Evolutionary conservation across 495 filamentous ascomycete genomes (phyloP), one percentile per base, ranked within the genome.

Genomic region (Lasiosphaeria ovina): DNA sequence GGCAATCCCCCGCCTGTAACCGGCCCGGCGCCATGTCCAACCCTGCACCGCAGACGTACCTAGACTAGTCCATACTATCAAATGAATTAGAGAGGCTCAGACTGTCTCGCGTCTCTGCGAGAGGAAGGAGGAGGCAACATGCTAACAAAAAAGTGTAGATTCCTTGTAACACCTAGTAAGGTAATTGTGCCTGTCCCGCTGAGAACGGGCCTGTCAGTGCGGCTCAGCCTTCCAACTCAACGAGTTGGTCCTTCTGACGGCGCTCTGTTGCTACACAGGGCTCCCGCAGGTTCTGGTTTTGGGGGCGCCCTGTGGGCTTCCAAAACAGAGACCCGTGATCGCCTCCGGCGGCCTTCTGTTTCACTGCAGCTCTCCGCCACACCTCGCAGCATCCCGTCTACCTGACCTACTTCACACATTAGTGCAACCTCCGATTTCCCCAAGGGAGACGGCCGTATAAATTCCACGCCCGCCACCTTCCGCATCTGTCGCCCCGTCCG

Each of bases 311-410:
- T 24, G 24, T 24, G 24, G 51, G 38, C 32, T 47, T 52, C 59
- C 51, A 36, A 32, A 54, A 58, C 58, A 60, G 57, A 62, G 51
- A 56, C 65, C 65, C 57, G 62, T 67, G 65, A 64, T 60, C 56
- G 62, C 48, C 62, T 57, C 51, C 34, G 57, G 35, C 10, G 16
- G 58, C 24, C 48, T 60, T 42, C 44, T 54, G 55, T 66, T 62
- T 57, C 59, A 60, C 59, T 49, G 53, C 32, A 51, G 35, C 34
- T 12, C 57, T 31, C 1, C 32, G 33, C 35, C 57, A 38, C 54
- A 35, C 34, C 35, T 32, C 48, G 12, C 34, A 32, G 48, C 48
- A 17, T 10, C 10, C 16, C 48, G 17, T 51, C 48, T 32, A 32
- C 48, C 48, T 14, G 10, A 17, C 31, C 48, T 51, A 32, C 48